phyloP scores from a whole-genome alignment of 2,329 filamentous ascomycete genomes.

The Chrysoporthe austroafricana region DNA sequence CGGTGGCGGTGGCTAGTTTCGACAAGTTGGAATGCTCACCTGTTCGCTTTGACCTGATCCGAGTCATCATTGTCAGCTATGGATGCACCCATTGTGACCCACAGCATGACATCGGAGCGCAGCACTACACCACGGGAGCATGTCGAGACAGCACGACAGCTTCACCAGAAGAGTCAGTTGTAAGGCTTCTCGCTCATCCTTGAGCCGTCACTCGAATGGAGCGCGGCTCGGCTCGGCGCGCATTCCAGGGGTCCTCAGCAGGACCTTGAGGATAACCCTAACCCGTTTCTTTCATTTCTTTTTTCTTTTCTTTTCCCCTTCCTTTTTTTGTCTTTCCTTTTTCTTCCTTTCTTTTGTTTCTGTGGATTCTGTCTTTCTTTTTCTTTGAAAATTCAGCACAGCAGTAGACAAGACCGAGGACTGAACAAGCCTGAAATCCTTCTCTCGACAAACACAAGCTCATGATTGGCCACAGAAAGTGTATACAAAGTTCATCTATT shows the following conservation, averaged over 20 bases:
- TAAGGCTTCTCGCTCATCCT: neutral
- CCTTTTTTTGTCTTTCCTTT: too few relatives aligned
- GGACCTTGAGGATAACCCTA: neutral
- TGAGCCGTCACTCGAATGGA: neutral
- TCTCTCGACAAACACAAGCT: too few relatives aligned
- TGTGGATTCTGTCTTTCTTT: too few relatives aligned
- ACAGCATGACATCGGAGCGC: conserved; percentile 10
- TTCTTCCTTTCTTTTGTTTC: too few relatives aligned
- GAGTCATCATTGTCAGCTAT: conserved; percentile 1
- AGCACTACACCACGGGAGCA: neutral
- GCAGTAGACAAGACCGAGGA: too few relatives aligned
- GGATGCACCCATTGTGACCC: conserved; percentile 22
- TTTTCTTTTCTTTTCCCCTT: too few relatives aligned
- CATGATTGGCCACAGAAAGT: too few relatives aligned
- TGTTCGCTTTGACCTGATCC: neutral
- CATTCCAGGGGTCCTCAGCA: neutral
- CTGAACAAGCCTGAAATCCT: too few relatives aligned
- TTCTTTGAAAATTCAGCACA: too few relatives aligned
- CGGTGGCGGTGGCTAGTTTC: neutral
- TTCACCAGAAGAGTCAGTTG: neutral
- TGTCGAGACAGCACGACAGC: neutral
- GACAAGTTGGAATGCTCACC: neutral
- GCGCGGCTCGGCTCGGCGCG: conserved; percentile 2
- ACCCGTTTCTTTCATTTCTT: neutral
- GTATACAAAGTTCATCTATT: too few relatives aligned